phyloP scores from a whole-genome alignment of 345 rosid species.

The Firmiana major region DNA sequence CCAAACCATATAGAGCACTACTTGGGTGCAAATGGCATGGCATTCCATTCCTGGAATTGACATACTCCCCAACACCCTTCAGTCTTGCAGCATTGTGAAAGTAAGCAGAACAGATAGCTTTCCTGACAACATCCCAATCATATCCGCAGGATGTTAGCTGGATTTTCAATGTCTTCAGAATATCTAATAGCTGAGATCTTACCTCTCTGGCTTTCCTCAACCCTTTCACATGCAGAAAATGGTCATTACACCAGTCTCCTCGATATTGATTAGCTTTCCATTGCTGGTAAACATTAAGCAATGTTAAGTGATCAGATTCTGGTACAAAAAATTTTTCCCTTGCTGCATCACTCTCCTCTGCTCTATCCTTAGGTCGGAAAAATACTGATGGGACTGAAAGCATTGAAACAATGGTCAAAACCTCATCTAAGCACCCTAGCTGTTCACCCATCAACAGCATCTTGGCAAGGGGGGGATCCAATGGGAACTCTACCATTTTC shows the following conservation, averaged over 20 bases:
- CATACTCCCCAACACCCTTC: slow-evolving; percentile 96
- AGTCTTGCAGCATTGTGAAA: slow-evolving; percentile 88
- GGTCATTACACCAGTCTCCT: slow-evolving; percentile 94
- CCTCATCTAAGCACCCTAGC: slow-evolving; percentile 79
- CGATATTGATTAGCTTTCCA: slow-evolving; percentile 95
- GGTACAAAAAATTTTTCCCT: slow-evolving; percentile 91
- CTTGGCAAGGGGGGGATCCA: slow-evolving; percentile 98
- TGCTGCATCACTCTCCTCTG: slow-evolving; percentile 92
- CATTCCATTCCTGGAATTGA: slow-evolving; percentile 82
- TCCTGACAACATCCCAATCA: slow-evolving; percentile 68
- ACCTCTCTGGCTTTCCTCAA: slow-evolving; percentile 89
- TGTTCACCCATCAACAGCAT: slow-evolving; percentile 95
- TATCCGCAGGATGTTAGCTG: slow-evolving; percentile 72
- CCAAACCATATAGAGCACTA: slow-evolving; percentile 88
- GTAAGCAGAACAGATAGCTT: slow-evolving; percentile 93
- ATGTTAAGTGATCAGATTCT: slow-evolving; percentile 87
- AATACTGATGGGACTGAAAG: slow-evolving; percentile 98
- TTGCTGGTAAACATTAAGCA: slow-evolving; percentile 80
- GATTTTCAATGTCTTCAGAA: slow-evolving; percentile 76
- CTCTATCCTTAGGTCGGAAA: slow-evolving; percentile 93
- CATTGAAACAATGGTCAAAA: slow-evolving; percentile 96
- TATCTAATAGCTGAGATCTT: slow-evolving; percentile 90
- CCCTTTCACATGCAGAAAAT: slow-evolving; percentile 82
- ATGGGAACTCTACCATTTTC: slow-evolving; percentile 99
- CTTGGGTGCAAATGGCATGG: slow-evolving; percentile 94